Evolutionary conservation across 345 rosid species (phyloP).

Genomic region (Eutrema japonicum): DNA sequence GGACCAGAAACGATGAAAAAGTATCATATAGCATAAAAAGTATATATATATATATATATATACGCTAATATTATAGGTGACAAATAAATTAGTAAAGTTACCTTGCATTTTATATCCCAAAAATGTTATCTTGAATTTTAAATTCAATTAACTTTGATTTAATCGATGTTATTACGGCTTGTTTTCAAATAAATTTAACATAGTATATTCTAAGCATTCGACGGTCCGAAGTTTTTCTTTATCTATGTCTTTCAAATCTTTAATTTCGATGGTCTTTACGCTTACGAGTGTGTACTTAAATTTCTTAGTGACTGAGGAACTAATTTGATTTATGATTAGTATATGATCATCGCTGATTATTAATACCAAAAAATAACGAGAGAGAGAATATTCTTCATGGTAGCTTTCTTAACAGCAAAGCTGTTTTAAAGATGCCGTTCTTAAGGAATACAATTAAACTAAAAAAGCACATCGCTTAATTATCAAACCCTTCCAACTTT

Average conservation of each 20-base stretch:
- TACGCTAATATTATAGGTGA: not conserved
- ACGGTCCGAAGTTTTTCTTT: not conserved
- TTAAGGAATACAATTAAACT: slow-evolving; percentile 19
- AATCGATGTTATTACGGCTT: not conserved
- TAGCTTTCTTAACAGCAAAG: slow-evolving; percentile 44
- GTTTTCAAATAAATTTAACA: not conserved
- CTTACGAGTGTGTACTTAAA: too few relatives aligned
- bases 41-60: not conserved
- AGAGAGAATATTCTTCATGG: slow-evolving; percentile 24
- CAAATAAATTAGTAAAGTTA: slow-evolving; percentile 12
- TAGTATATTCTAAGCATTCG: not conserved
- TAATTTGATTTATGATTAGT: not conserved
- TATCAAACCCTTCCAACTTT: slow-evolving; percentile 33
- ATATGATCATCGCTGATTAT: not conserved
- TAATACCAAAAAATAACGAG: slow-evolving; percentile 1
- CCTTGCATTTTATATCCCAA: slow-evolving; percentile 6
- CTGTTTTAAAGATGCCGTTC: slow-evolving; percentile 31
- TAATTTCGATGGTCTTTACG: not conserved
- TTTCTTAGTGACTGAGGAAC: not conserved
- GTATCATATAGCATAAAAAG: not conserved
- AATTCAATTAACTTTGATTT: not conserved
- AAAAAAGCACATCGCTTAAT: slow-evolving; percentile 18
- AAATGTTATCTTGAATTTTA: not conserved
- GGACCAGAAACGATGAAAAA: slow-evolving; percentile 27
- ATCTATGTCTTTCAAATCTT: not conserved